Evolutionary conservation across 768 basidiomycete genomes (phyloP).

Genomic region (Cubamyces lactineus): DNA sequence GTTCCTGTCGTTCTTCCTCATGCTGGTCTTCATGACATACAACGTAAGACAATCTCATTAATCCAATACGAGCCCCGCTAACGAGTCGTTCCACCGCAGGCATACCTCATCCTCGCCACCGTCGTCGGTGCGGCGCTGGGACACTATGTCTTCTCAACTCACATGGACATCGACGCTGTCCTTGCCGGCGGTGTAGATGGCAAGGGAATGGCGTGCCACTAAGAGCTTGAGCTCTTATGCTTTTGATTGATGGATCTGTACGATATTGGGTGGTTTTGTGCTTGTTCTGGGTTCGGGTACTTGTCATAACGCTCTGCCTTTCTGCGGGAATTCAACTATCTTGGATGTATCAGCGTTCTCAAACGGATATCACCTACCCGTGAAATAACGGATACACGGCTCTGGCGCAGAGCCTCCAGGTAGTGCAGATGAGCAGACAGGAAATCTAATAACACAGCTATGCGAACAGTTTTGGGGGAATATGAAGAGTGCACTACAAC

Average conservation of each 20-base stretch:
- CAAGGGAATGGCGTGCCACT: constrained; percentile 85
- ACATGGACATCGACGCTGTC: constrained; percentile 64
- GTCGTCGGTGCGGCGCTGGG: constrained; percentile 83
- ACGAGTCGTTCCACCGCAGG: constrained; percentile 46
- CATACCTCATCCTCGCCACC: constrained; percentile 82
- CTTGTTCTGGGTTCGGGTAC: neutral
- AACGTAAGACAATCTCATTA: constrained; percentile 60
- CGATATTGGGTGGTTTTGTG: constrained; percentile 2
- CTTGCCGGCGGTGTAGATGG: constrained; percentile 43
- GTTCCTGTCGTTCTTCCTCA: constrained; percentile 85
- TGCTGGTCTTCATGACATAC: constrained; percentile 97
- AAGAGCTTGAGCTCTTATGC: constrained; percentile 17
- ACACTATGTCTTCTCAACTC: constrained; percentile 74
- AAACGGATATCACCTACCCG: too few relatives aligned
- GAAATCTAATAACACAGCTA: constrained; percentile 32
- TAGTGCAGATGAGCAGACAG: neutral
- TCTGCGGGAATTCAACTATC: too few relatives aligned
- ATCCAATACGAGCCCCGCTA: neutral
- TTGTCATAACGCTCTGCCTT: neutral
- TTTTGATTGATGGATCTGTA: constrained; percentile 2
- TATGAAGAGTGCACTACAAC: constrained; percentile 20
- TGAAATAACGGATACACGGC: neutral
- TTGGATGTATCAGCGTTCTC: too few relatives aligned
- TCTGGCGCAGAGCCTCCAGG: too few relatives aligned
- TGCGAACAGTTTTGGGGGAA: constrained; percentile 28